These are phyloP conservation scores for Gaertneriomyces semiglobifer DNA, from an alignment of 192 early-diverging fungal genomes.

Conservation along the genomic window DNA sequence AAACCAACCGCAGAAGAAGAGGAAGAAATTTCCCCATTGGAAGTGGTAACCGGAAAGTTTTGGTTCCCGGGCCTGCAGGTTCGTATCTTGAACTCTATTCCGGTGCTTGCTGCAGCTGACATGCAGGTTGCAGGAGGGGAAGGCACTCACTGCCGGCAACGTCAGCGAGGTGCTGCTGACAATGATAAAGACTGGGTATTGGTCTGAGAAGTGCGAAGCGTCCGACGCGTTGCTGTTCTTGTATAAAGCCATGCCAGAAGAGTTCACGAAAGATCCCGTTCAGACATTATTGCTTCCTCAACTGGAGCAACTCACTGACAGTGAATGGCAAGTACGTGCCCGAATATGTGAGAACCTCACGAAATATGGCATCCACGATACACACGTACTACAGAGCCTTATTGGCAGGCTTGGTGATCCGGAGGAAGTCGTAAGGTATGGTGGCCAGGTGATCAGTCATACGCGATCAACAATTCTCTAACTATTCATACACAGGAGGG, in stretches of 20 bases:
- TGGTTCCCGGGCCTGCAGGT: slow-evolving; percentile 50
- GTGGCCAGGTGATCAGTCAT: slow-evolving; percentile 10
- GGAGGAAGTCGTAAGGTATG: slow-evolving; percentile 34
- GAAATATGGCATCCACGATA: slow-evolving; percentile 28
- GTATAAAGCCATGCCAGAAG: slow-evolving; percentile 39
- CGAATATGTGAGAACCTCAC: slow-evolving; percentile 32
- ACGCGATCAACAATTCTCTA: background rate
- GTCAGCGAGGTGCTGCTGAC: slow-evolving; percentile 30
- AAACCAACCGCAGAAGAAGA: slow-evolving; percentile 8
- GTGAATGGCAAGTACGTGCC: slow-evolving; percentile 38
- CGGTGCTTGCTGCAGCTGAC: background rate
- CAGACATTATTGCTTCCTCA: slow-evolving; percentile 39
- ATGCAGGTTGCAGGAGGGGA: slow-evolving; percentile 10
- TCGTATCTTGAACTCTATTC: background rate
- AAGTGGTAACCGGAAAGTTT: slow-evolving; percentile 26
- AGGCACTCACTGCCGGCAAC: slow-evolving; percentile 32
- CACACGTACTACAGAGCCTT: slow-evolving; percentile 31
- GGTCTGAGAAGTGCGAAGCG: slow-evolving; percentile 43
- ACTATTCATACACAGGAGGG: slow-evolving; percentile 12
- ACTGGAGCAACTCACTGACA: slow-evolving; percentile 33
- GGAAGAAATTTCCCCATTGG: slow-evolving; percentile 23
- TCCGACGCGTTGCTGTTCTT: slow-evolving; percentile 43
- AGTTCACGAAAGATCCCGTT: slow-evolving; percentile 37
- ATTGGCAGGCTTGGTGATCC: slow-evolving; percentile 38
- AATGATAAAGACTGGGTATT: slow-evolving; percentile 35